A percentile compares a stretch with the other conserved stretches of the same genome.
phyloP scores from a whole-genome alignment of 371 early-diverging fungal species.

The Mucor ambiguus region DNA sequence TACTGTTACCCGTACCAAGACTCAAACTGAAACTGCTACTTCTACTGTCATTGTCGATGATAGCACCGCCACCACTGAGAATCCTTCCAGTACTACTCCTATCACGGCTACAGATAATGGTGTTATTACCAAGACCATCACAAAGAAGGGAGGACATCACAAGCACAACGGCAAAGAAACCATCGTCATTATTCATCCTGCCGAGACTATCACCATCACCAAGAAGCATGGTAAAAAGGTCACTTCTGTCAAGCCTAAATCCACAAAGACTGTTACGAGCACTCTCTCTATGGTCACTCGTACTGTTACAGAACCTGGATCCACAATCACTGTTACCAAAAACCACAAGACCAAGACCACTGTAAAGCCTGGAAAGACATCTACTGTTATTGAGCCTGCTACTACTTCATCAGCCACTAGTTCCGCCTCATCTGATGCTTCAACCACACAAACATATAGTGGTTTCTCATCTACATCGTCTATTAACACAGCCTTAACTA shows the following conservation, averaged over 20 bases:
- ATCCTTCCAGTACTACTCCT: not conserved
- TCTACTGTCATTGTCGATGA: not conserved
- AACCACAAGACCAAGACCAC: not conserved
- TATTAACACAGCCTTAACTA: not conserved
- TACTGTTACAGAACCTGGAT: not conserved
- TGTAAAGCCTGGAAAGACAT: not conserved
- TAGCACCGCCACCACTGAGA: not conserved
- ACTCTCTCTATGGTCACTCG: not conserved
- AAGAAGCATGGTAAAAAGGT: not conserved
- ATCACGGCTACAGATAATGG: not conserved
- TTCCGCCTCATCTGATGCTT: not conserved
- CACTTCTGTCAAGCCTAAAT: not conserved
- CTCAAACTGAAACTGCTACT: not conserved
- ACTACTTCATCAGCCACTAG: not conserved
- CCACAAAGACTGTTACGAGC: conserved; percentile 1
- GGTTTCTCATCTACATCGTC: not conserved
- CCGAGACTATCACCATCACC: not conserved
- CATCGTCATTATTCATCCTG: not conserved
- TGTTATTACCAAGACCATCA: not conserved
- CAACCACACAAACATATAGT: not conserved
- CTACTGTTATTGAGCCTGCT: not conserved
- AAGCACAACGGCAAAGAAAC: not conserved
- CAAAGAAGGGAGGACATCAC: not conserved
- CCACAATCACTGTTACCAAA: not conserved
- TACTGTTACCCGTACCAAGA: not conserved